Evolutionary conservation across 2,329 filamentous ascomycete genomes (phyloP), one percentile per base, ranked within the genome.

Genomic region (Blastomyces parvus): DNA sequence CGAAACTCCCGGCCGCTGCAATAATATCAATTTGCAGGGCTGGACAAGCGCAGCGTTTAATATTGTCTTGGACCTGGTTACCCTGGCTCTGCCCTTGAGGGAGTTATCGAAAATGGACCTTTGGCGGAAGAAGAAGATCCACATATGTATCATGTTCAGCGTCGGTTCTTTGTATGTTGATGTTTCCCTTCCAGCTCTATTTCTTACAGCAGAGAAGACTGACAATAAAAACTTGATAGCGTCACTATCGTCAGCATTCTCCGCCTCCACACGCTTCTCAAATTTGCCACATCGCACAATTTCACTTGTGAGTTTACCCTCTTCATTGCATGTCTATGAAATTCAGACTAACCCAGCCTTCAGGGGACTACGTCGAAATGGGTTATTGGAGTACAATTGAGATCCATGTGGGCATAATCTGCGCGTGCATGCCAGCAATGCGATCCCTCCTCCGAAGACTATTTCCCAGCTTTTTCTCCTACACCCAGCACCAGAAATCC

Each of bases 241-340:
- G 72, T 74, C 42, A 76, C 72, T 38, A 67, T 79, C 46, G 79
- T 77, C 2, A 79, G 77, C 14, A 76, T 79, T 55, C 64, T 79
- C 62, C 75, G 78, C 17, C 73, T 76, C 62, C 64, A 53, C 5
- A 65, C 61, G 1, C 61, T 66, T 25, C 13, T 38, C 14, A 14
- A 27, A 44, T 62, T 61, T 11, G 40, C 52, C 3, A 38, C 40
- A 14, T 22, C 52, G 11, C 48, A 53, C 13, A 64, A 66, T 36
- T 57, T 62, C 11, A 65, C 64, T 40, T 66, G 65, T 66, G 30
- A 56, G 62, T 62, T 11, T 56, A 56, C 42, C 30, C 7, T 44
- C 27, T 56, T 61, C 19, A n/a, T 50, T 30, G 9, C 40, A 17
- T 48, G 19, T 56, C 22, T 3, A 11, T 2, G 42, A 55, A 55